phyloP scores from a whole-genome alignment of 2,329 filamentous ascomycete species.

The Trichoderma cornu-damae region DNA sequence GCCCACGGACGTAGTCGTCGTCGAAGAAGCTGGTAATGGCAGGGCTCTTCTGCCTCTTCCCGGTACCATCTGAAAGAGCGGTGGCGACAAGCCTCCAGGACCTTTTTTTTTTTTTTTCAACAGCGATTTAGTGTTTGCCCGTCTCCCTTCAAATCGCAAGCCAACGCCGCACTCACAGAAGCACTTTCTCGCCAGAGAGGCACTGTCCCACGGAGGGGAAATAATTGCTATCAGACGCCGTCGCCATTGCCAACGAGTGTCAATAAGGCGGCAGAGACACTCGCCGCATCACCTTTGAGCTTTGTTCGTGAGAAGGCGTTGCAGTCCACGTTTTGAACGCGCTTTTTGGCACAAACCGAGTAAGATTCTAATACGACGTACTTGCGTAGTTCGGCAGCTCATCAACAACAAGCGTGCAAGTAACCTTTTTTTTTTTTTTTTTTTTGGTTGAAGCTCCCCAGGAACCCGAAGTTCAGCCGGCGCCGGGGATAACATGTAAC shows the following conservation, averaged over 20 bases:
- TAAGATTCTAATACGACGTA: background rate
- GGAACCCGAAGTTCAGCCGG: conserved; percentile 19
- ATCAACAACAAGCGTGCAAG: conserved; percentile 17
- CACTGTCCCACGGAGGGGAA: conserved; percentile 82
- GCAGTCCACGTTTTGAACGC: conserved; percentile 15
- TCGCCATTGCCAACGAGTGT: conserved; percentile 62
- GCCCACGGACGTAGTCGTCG: conserved; percentile 60
- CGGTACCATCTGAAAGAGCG: conserved; percentile 52
- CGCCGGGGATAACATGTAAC: background rate
- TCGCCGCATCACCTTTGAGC: conserved; percentile 36
- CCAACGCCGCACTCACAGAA: conserved; percentile 59
- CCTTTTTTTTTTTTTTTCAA: too few species aligned
- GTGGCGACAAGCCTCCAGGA: conserved; percentile 59
- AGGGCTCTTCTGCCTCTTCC: conserved; percentile 47
- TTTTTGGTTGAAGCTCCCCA: conserved; percentile 15
- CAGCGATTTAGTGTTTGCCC: conserved; percentile 25
- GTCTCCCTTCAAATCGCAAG: conserved; percentile 14
- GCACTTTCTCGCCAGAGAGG: conserved; percentile 70
- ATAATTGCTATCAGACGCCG: conserved; percentile 64
- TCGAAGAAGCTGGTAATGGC: conserved; percentile 64
- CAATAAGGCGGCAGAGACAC: conserved; percentile 39
- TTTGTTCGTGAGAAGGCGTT: conserved; percentile 26
- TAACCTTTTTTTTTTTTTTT: conserved; percentile 23
- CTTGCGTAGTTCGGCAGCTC: too few species aligned
- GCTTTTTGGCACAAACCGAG: conserved; percentile 9